Base-by-base conservation (phyloP, 2,329 filamentous ascomycete species). In the Epichloe elymi region DNA sequence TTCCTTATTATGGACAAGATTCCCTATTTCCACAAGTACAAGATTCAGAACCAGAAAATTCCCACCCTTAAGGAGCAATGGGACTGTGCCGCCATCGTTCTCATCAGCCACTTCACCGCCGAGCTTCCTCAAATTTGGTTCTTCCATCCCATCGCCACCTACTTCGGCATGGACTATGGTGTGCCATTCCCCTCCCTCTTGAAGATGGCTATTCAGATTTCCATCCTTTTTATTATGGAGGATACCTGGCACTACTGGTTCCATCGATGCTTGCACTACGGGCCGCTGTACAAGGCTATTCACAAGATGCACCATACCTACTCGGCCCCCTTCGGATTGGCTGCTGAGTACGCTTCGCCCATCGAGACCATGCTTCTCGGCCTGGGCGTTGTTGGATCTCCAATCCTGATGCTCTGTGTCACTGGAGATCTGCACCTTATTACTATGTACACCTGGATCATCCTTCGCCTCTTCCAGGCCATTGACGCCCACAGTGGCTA, bases 271-370 rank as follows among this genome's bases (percentile, higher is more conserved):
- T 82, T 98, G 71, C 93, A 98, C 76, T 94, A 88, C 74, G 90
- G 88, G 20, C 88, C 89, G 39, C 82, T 98, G 5, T 98, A 98
- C 82, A 95, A 89, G 75, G 80, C 83, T 63, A 87, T 98, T 62
- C 93, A 98, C 80, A 98, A 98, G 76, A 90, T 98, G 61, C 93
- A 98, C 74, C 93, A 98, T 75, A 91, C 93, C 64, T 98, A 98
- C 75, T 95, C 89, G 38, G 93, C 93, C 12, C 93, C 93, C 17
- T 98, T 98, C 65, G 93, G 93, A 59, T 77, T 98, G 49, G 91
- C 93, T 19, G 91, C 93, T 52, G 93, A 98, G 72, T 98, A 98
- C 69, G 93, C 93, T 6, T 96, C 91, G 42, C 93, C 93, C 1
- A 94, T 97, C 60, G 93, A 98, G 71, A 88, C 91, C 59, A 94